Conservation (phyloP, 805 yeast species). For the Jamesozyma hellenica region DNA sequence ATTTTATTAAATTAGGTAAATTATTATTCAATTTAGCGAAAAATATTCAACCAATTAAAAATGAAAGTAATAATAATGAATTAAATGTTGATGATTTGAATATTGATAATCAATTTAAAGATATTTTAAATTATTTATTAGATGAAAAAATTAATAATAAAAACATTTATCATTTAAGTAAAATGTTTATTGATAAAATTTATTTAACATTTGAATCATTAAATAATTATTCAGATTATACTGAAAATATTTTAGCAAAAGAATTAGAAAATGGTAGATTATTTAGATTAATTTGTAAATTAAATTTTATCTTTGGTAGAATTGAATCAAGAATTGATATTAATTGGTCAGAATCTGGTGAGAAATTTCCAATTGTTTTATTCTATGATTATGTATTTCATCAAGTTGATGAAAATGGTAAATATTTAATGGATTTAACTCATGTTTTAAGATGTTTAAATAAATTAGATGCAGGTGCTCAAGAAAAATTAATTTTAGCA, state of each 20-base stretch:
- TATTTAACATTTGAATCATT: conserved; percentile 30
- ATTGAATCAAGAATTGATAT: conserved; percentile 51
- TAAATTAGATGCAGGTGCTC: conserved; percentile 85
- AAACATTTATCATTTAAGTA: conserved; percentile 29
- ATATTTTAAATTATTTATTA: conserved; percentile 33
- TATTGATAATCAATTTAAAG: conserved; percentile 39
- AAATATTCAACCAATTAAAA: conserved; percentile 5
- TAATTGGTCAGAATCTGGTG: conserved; percentile 68
- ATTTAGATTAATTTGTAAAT: conserved; percentile 70
- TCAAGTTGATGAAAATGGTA: conserved; percentile 67
- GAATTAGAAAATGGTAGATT: conserved; percentile 86
- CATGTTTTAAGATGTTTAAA: conserved; percentile 72
- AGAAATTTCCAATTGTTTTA: conserved; percentile 57
- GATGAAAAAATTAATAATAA: conserved; percentile 19
- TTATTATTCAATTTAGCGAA: conserved; percentile 31
- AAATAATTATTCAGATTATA: conserved; percentile 45
- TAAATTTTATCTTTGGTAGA: conserved; percentile 67
- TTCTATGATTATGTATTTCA: conserved; percentile 82
- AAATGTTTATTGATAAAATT: conserved; percentile 36
- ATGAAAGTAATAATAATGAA: conserved; percentile 4
- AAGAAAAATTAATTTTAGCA: conserved; percentile 70
- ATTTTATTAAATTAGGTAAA: conserved; percentile 49
- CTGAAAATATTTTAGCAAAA: conserved; percentile 49
- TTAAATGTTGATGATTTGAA: conserved; percentile 6
- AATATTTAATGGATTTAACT: conserved; percentile 69